Base-by-base conservation (phyloP, 768 basidiomycete genomes). In the Cystobasidium onofrii region DNA sequence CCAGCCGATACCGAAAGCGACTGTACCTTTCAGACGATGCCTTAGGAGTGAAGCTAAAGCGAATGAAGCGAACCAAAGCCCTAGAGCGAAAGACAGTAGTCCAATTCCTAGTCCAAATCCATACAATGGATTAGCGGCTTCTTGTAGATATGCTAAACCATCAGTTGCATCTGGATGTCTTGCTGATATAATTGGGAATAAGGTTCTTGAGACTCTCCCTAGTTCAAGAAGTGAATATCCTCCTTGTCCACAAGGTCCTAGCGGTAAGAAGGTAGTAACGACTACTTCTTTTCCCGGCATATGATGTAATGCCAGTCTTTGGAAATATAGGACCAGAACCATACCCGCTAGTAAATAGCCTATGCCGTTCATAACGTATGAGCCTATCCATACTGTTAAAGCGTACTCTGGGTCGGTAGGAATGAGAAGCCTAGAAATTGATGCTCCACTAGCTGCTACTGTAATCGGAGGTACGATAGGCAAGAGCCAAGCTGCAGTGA, bases 391-490 rank as follows among this genome's bases (percentile, higher is more conserved):
- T 39, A 78, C 41, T 36, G 63, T 74, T 25, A 79, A 73, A 15
- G 73, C 72, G 71, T 79, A 79, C 1, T 25, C 15, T 10, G 57
- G 67, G 15, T 72, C 52, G 0, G 36, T 31, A 1, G 20, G 23
- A 27, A 76, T 54, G 57, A 79, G 75, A 41, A 78, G 75, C 18
- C 69, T 75, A 33, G 76, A 75, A 15, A 79, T 41, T 1, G 75
- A 73, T 0, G 75, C 57, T 1, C 78, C 78, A 25, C 62, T 62
- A 0, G 77, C 73, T 6, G 76, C 78, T 25, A 76, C 70, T 3
- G 78, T 79, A 46, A 76, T 74, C 9, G 78, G 75, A 0, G 78
- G 78, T 1, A 79, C 77, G 73, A 78, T 74, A n/a, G 78, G 78
- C 0, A 79, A 75, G 0, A 79, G 61, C 78, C 78, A 79, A 1